A percentile compares a stretch with the other conserved stretches of the same genome.
These are phyloP conservation scores for Zygosaccharomyces bailii DNA, from an alignment of 805 yeast species.

Conservation along the genomic window DNA sequence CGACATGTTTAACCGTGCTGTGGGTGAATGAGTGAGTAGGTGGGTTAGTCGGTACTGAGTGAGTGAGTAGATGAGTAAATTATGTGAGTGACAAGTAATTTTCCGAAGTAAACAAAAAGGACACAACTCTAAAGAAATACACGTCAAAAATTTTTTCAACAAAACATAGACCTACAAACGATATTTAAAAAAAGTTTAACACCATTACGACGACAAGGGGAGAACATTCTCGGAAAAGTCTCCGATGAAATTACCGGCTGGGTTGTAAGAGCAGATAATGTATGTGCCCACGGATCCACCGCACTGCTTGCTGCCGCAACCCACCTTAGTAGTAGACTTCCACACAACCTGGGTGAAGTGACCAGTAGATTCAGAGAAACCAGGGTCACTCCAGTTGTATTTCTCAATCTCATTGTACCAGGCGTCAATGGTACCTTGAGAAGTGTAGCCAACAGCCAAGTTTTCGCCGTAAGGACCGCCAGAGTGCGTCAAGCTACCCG, in stretches of 20 bases:
- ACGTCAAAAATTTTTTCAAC: slow-evolving; percentile 1
- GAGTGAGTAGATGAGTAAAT: too few relatives aligned
- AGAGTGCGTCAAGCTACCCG: slow-evolving; percentile 58
- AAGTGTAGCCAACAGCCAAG: slow-evolving; percentile 67
- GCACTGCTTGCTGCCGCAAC: slow-evolving; percentile 73
- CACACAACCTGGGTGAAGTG: slow-evolving; percentile 86
- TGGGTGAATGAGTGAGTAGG: not conserved
- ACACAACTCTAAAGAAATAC: not conserved
- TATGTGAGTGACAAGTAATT: too few relatives aligned
- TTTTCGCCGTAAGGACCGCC: slow-evolving; percentile 78
- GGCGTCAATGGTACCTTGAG: slow-evolving; percentile 57
- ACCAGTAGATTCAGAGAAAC: slow-evolving; percentile 52
- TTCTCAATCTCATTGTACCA: slow-evolving; percentile 69
- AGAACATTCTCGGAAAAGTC: slow-evolving; percentile 41
- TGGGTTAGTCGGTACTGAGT: too few relatives aligned
- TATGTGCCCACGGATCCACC: slow-evolving; percentile 52
- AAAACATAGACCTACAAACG: slow-evolving; percentile 1
- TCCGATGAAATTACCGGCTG: slow-evolving; percentile 69
- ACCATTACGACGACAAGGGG: slow-evolving; percentile 5
- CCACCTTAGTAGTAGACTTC: slow-evolving; percentile 62
- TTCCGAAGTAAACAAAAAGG: not conserved
- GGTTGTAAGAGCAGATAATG: slow-evolving; percentile 69
- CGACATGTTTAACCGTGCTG: slow-evolving; percentile 11
- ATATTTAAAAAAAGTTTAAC: not conserved
- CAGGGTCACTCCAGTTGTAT: slow-evolving; percentile 52